A percentile compares a stretch with the other conserved stretches of the same genome.
phyloP scores from a whole-genome alignment of 1,284 basidiomycete genomes.

The Moesziomyces globuligerus region DNA sequence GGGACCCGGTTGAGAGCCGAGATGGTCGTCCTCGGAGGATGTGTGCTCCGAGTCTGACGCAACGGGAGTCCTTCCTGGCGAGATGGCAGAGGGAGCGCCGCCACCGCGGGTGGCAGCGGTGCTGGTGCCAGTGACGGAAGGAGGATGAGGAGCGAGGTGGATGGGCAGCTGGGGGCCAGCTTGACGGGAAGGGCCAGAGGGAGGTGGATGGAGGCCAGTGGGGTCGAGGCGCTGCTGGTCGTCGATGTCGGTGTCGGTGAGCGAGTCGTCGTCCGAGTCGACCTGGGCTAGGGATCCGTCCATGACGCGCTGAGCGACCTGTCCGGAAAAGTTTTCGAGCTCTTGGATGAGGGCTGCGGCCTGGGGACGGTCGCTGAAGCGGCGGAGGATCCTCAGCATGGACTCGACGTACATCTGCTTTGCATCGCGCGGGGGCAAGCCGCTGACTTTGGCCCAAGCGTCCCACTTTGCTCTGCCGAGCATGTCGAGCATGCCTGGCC shows the following conservation, averaged over 20 bases:
- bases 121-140: slow-evolving; percentile 41
- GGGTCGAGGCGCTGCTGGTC: slow-evolving; percentile 43
- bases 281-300: slow-evolving; percentile 43
- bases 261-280: slow-evolving; percentile 35
- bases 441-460: slow-evolving; percentile 91
- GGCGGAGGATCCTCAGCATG: slow-evolving; percentile 81
- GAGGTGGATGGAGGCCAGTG: slow-evolving; percentile 21
- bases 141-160: slow-evolving; percentile 33
- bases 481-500: slow-evolving; percentile 92
- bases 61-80: slow-evolving; percentile 29
- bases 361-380: slow-evolving; percentile 82
- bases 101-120: slow-evolving; percentile 48
- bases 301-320: slow-evolving; percentile 76
- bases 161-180: slow-evolving; percentile 8
- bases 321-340: slow-evolving; percentile 80
- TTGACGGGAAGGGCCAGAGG: slow-evolving; percentile 14
- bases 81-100: slow-evolving; percentile 18
- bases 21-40: slow-evolving; percentile 30
- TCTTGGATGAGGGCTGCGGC: slow-evolving; percentile 81
- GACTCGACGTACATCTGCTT: slow-evolving; percentile 91
- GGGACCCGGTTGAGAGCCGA: slow-evolving; percentile 28
- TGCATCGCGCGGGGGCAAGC: slow-evolving; percentile 80
- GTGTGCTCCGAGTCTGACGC: slow-evolving; percentile 36
- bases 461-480: slow-evolving; percentile 96
- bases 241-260: slow-evolving; percentile 30